A percentile compares a stretch with the other conserved stretches of the same genome.
Evolutionary conservation across 2,329 filamentous ascomycete genomes (phyloP).

Genomic region (Sporothrix pseudoabietina): DNA sequence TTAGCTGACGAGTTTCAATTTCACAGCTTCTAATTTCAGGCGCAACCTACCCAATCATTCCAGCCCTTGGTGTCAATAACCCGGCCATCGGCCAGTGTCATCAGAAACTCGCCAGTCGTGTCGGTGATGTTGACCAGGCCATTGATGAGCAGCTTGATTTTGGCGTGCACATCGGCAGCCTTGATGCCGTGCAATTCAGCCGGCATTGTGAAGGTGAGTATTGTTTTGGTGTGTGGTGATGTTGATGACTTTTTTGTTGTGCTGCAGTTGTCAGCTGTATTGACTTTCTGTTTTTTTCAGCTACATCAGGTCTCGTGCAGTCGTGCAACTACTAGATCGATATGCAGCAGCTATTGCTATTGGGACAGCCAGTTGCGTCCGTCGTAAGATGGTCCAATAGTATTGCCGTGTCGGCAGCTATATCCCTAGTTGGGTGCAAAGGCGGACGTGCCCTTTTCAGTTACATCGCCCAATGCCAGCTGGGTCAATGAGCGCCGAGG

Average conservation of each 20-base stretch:
- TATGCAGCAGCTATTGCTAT: not conserved
- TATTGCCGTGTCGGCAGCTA: conserved; percentile 7
- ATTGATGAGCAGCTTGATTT: conserved; percentile 68
- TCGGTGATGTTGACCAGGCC: conserved; percentile 79
- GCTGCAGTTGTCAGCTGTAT: not conserved
- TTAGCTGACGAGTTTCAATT: not conserved
- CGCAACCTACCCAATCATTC: conserved; percentile 64
- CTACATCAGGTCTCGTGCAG: not conserved
- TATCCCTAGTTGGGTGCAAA: not conserved
- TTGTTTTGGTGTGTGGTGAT: not conserved
- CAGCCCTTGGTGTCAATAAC: conserved; percentile 84
- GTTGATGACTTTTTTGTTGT: not conserved
- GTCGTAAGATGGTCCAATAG: not conserved
- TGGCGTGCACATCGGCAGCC: conserved; percentile 52
- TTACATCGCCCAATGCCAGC: conserved; percentile 6
- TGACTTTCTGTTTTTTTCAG: not conserved
- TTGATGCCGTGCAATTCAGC: conserved; percentile 50
- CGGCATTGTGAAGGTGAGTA: conserved; percentile 43
- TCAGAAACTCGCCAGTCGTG: conserved; percentile 70
- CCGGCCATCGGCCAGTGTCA: conserved; percentile 70
- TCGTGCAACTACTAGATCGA: no score
- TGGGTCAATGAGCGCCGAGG: conserved; percentile 19
- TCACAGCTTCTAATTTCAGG: no score
- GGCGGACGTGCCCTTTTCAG: conserved; percentile 16
- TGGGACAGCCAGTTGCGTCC: not conserved